Percentiles rank a stretch among this genome's conserved stretches.
Conservation (phyloP, 345 rosid genomes). For the Capsella bursapastoris region DNA sequence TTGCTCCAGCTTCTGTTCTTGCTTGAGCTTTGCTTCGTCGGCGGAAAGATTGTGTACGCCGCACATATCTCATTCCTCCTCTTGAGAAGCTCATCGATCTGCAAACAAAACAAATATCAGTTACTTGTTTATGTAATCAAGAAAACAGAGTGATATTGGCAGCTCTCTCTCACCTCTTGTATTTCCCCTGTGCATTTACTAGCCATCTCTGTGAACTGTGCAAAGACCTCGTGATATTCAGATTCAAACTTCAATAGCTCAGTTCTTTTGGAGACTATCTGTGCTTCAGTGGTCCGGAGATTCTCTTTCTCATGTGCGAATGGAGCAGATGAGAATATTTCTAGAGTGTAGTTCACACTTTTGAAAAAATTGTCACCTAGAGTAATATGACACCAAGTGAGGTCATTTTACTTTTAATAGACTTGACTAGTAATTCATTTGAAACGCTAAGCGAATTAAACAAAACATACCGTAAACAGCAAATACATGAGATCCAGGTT, state of each 20-base stretch:
- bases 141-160: neutral
- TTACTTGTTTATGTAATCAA: neutral
- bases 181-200: conserved; percentile 85
- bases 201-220: conserved; percentile 93
- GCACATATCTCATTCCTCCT: conserved; percentile 82
- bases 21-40: conserved; percentile 64
- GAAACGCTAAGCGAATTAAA: conserved; percentile 25
- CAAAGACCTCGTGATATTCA: conserved; percentile 89
- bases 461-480: conserved; percentile 82
- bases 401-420: neutral
- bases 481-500: conserved; percentile 83
- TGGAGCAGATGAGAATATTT: conserved; percentile 84
- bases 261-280: conserved; percentile 73
- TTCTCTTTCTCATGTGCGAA: conserved; percentile 68
- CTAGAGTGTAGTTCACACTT: conserved; percentile 84
- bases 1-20: conserved; percentile 63
- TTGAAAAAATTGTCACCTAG: conserved; percentile 92
- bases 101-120: conserved; percentile 34
- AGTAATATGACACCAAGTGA: conserved; percentile 30
- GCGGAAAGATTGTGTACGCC: conserved; percentile 66
- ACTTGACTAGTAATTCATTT: conserved; percentile 16
- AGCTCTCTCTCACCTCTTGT: conserved; percentile 61
- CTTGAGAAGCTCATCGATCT: conserved; percentile 90
- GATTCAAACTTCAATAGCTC: conserved; percentile 85
- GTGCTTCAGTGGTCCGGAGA: conserved; percentile 82